These are phyloP conservation scores for Neofusicoccum laricinum DNA, from an alignment of 2,329 filamentous ascomycete species.

Conservation along the genomic window DNA sequence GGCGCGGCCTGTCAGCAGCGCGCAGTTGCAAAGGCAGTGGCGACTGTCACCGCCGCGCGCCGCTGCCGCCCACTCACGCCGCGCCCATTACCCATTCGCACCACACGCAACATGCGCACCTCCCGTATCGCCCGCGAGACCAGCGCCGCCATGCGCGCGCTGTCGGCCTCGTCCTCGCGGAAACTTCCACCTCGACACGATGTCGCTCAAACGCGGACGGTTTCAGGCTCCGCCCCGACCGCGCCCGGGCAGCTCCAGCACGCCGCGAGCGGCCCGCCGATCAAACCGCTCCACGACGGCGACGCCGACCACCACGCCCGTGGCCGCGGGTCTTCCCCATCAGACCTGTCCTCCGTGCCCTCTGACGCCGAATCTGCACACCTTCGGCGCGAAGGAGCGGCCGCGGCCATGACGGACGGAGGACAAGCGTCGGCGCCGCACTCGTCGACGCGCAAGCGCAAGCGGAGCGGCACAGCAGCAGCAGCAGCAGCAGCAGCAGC, in stretches of 20 bases:
- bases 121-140: constrained; percentile 39
- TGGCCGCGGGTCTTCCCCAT: constrained; percentile 20
- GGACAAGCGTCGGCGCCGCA: constrained; percentile 15
- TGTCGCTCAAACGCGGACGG: constrained; percentile 22
- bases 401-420: neutral
- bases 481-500: constrained; percentile 25
- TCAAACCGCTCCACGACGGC: neutral
- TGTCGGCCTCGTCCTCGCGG: constrained; percentile 7
- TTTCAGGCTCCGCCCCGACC: constrained; percentile 25
- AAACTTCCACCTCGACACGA: constrained; percentile 9
- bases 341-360: constrained; percentile 32
- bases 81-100: neutral
- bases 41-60: neutral
- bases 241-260: constrained; percentile 25
- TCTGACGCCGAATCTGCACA: constrained; percentile 21
- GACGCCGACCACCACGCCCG: neutral
- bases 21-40: neutral
- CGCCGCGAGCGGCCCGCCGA: constrained; percentile 17
- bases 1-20: neutral
- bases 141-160: constrained; percentile 16
- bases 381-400: neutral
- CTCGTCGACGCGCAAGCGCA: constrained; percentile 44
- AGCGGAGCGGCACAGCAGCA: constrained; percentile 38
- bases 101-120: constrained; percentile 30
- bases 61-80: neutral